Percentiles rank a stretch among this genome's conserved stretches.
These are phyloP conservation scores for Trifolium pratense DNA, from an alignment of 306 rosid genomes.

Conservation along the genomic window DNA sequence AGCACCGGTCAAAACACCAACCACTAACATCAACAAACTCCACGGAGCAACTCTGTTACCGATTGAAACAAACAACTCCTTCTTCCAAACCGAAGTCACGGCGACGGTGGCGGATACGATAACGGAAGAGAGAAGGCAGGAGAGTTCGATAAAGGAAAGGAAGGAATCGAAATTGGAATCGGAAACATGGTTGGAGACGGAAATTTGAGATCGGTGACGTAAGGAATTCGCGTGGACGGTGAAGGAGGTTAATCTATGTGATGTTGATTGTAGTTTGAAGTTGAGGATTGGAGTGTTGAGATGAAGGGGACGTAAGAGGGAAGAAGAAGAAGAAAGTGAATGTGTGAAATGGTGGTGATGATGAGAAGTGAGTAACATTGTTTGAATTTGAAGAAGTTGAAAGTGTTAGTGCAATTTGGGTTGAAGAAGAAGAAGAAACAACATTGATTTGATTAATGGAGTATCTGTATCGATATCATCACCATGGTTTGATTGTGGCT, in stretches of 20 bases:
- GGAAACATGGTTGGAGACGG: constrained; percentile 23
- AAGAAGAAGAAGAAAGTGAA: constrained; percentile 44
- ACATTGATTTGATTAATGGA: background rate
- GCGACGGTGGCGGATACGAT: constrained; percentile 48
- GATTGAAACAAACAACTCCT: constrained; percentile 41
- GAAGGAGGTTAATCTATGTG: constrained; percentile 24
- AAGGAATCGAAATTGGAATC: constrained; percentile 58
- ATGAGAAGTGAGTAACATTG: constrained; percentile 62
- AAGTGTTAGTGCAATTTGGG: constrained; percentile 1
- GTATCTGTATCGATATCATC: background rate
- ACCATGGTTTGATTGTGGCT: too few relatives aligned
- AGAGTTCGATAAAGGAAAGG: constrained; percentile 59
- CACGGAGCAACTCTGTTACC: constrained; percentile 47
- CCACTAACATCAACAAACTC: constrained; percentile 53
- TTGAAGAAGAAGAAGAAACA: constrained; percentile 9
- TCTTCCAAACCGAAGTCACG: constrained; percentile 49
- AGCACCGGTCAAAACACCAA: constrained; percentile 61
- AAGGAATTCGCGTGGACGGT: constrained; percentile 32
- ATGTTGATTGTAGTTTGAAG: constrained; percentile 29
- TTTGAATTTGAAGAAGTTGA: background rate
- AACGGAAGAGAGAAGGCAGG: constrained; percentile 66
- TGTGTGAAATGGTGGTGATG: constrained; percentile 31
- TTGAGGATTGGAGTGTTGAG: constrained; percentile 42
- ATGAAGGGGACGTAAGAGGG: constrained; percentile 42
- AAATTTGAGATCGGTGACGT: constrained; percentile 40